A percentile compares a stretch with the other conserved stretches of the same genome.
These are phyloP conservation scores for Nicotiana undulata DNA, from an alignment of 257 asterid species.

Conservation along the genomic window DNA sequence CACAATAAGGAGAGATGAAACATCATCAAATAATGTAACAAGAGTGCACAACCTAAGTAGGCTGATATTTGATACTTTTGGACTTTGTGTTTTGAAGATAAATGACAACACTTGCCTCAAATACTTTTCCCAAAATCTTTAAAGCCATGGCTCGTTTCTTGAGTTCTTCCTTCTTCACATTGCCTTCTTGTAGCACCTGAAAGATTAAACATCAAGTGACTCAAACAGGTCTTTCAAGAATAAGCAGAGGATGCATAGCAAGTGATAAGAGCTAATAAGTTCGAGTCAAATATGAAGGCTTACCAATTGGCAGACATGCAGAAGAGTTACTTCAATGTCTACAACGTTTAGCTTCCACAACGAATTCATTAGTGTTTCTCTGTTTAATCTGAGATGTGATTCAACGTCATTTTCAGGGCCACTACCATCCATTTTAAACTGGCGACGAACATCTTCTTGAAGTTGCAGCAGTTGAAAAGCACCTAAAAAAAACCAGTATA, in stretches of 20 bases:
- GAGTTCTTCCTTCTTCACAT: slow-evolving; percentile 57
- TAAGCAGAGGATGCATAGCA: not conserved
- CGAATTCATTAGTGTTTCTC: slow-evolving; percentile 64
- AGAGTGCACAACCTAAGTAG: too few relatives aligned
- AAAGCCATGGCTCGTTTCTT: slow-evolving; percentile 59
- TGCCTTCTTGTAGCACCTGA: slow-evolving; percentile 71
- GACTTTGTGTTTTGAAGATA: not conserved
- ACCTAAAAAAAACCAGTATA: slow-evolving; percentile 31
- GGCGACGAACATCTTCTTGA: slow-evolving; percentile 69
- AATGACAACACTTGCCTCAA: slow-evolving; percentile 36
- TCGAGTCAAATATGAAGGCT: not conserved
- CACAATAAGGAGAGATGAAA: not conserved
- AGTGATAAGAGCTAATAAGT: too few relatives aligned
- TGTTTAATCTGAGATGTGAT: slow-evolving; percentile 59
- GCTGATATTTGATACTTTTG: not conserved
- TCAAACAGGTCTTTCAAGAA: not conserved
- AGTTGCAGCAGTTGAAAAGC: slow-evolving; percentile 94
- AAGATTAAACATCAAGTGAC: not conserved
- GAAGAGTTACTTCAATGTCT: slow-evolving; percentile 74
- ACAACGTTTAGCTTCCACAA: slow-evolving; percentile 90
- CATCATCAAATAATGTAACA: not conserved
- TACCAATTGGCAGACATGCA: slow-evolving; percentile 88
- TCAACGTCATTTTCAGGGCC: slow-evolving; percentile 59
- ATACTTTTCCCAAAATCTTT: slow-evolving; percentile 61
- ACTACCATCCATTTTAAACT: slow-evolving; percentile 52